phyloP scores from a whole-genome alignment of 2,329 filamentous ascomycete species.

The Epichloe baconii region DNA sequence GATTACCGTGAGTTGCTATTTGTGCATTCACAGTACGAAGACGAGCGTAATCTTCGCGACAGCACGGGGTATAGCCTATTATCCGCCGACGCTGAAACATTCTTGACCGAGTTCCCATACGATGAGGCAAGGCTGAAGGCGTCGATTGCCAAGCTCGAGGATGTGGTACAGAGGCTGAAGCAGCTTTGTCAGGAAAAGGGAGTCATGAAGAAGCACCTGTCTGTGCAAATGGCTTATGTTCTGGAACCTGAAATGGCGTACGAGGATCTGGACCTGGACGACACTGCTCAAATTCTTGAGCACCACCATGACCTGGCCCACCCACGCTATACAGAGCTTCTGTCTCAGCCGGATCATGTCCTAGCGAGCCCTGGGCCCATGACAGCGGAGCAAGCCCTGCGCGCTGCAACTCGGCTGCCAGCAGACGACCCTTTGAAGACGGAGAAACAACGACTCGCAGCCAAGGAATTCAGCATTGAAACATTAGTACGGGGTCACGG shows the following conservation, averaged over 20 bases:
- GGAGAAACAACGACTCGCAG: conserved; percentile 24
- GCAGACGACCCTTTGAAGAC: conserved; percentile 20
- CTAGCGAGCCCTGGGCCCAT: conserved; percentile 23
- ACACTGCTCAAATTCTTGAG: conserved; percentile 12
- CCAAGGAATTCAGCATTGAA: conserved; percentile 36
- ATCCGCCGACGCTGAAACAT: conserved; percentile 27
- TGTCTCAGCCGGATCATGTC: conserved; percentile 36
- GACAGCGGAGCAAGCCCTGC: conserved; percentile 28
- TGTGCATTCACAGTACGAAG: conserved; percentile 24
- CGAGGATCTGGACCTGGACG: conserved; percentile 30
- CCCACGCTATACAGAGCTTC: conserved; percentile 28
- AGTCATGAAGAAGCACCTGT: conserved; percentile 29
- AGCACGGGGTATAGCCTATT: conserved; percentile 17
- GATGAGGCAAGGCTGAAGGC: conserved; percentile 21
- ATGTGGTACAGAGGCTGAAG: conserved; percentile 22
- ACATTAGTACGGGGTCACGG: conserved; percentile 25
- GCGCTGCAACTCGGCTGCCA: conserved; percentile 24
- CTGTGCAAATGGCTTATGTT: conserved; percentile 25
- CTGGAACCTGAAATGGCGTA: conserved; percentile 23
- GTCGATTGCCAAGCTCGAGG: conserved; percentile 21
- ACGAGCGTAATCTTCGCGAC: conserved; percentile 22
- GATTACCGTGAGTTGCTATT: conserved; percentile 30
- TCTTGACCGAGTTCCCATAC: conserved; percentile 28
- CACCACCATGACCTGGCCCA: conserved; percentile 22
- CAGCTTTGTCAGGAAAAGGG: conserved; percentile 27